phyloP scores from a whole-genome alignment of 768 basidiomycete genomes.

The Tylopilus intermedius region DNA sequence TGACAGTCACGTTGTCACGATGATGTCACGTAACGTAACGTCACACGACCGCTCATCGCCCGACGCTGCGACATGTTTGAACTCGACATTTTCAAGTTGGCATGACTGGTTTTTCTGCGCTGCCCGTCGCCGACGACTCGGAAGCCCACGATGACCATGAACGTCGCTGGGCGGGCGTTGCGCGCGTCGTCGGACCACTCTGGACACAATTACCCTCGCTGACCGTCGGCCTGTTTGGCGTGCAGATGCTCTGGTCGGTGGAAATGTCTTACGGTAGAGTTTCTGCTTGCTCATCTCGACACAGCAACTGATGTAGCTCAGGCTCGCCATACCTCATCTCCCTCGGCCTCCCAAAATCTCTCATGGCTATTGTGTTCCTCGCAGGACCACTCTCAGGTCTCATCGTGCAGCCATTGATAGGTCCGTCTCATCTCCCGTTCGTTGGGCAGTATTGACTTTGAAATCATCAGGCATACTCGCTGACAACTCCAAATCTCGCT shows the following conservation, averaged over 20 bases:
- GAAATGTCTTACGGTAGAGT: conserved; percentile 82
- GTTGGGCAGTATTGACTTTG: neutral
- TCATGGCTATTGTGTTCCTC: conserved; percentile 87
- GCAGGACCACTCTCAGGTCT: conserved; percentile 90
- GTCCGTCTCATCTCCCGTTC: conserved; percentile 30
- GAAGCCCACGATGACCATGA: conserved; percentile 36
- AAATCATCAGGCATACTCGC: conserved; percentile 52
- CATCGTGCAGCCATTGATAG: conserved; percentile 86
- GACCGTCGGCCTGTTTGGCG: conserved; percentile 76
- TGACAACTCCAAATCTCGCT: conserved; percentile 77
- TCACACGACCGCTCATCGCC: neutral
- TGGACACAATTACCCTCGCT: conserved; percentile 66
- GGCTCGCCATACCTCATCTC: conserved; percentile 88
- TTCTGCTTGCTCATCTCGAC: neutral
- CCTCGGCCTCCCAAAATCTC: conserved; percentile 79
- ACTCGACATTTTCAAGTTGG: too few relatives aligned
- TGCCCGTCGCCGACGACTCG: conserved; percentile 37
- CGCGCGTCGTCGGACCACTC: conserved; percentile 60
- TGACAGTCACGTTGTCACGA: too few relatives aligned
- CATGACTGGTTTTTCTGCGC: conserved; percentile 51
- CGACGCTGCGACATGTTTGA: neutral
- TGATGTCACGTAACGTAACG: neutral
- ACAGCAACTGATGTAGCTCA: conserved; percentile 19
- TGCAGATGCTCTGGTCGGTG: conserved; percentile 89
- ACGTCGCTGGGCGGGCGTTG: conserved; percentile 45